These are phyloP conservation scores for Cucumis sativus DNA, from an alignment of 306 rosid species.

Conservation along the genomic window DNA sequence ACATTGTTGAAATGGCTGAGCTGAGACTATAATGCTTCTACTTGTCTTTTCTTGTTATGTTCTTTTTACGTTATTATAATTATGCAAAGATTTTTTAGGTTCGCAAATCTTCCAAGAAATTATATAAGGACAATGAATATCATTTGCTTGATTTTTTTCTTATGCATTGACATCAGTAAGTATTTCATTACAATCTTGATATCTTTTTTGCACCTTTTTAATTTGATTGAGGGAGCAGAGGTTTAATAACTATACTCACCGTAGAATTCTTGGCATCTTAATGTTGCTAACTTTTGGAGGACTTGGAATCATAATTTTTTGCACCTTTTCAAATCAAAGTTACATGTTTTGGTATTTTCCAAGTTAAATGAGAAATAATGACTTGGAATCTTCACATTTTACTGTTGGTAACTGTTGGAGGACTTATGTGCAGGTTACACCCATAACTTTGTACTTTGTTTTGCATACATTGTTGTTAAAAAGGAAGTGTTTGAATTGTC, in stretches of 20 bases:
- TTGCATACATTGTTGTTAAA: background rate
- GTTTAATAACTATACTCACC: background rate
- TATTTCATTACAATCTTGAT: background rate
- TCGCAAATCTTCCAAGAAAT: constrained; percentile 75
- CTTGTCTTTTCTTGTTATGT: constrained; percentile 9
- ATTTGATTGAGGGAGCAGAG: background rate
- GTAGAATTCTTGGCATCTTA: background rate
- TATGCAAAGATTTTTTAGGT: constrained; percentile 47
- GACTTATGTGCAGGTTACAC: background rate
- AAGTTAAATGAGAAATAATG: background rate
- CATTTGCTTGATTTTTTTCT: background rate
- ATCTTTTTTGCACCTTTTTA: background rate
- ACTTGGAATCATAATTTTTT: too few species aligned
- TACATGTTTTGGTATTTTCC: background rate
- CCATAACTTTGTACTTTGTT: background rate
- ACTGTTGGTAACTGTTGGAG: background rate
- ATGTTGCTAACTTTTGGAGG: background rate
- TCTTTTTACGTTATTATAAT: constrained; percentile 20
- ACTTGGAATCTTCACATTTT: background rate
- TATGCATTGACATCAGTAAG: too few species aligned
- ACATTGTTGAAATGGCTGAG: background rate
- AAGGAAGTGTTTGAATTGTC: too few species aligned
- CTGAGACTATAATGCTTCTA: background rate
- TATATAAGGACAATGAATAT: constrained; percentile 84
- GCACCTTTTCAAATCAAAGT: background rate